Evolutionary conservation across 352 stramenopile species (phyloP).

Genomic region (Phytophthora capsici): DNA sequence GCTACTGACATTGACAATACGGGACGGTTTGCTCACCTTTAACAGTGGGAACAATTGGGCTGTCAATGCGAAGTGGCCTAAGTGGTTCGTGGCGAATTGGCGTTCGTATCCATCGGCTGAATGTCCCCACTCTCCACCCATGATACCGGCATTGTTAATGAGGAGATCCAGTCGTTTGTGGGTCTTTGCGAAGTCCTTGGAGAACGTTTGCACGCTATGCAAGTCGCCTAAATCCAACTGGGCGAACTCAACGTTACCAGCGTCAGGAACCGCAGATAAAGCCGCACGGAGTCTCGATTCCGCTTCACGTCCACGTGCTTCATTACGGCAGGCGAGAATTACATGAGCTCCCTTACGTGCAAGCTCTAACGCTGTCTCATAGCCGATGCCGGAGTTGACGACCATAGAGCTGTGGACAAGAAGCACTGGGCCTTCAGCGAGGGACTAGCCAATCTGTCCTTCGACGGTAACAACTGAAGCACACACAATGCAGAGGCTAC

Average conservation of each 20-base stretch:
- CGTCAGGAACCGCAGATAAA: constrained; percentile 1
- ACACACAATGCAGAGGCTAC: too few species aligned
- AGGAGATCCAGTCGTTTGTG: constrained; percentile 49
- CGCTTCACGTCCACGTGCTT: constrained; percentile 27
- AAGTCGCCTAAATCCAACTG: constrained; percentile 57
- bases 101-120: constrained; percentile 34
- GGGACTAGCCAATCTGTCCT: neutral
- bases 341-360: constrained; percentile 31
- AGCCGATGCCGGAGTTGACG: constrained; percentile 32
- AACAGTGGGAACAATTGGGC: constrained; percentile 49
- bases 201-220: constrained; percentile 50
- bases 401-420: constrained; percentile 5
- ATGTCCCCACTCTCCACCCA: constrained; percentile 25
- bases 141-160: constrained; percentile 35
- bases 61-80: constrained; percentile 51
- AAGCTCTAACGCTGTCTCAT: constrained; percentile 19
- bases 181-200: constrained; percentile 31
- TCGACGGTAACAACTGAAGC: constrained; percentile 2
- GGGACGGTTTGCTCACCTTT: constrained; percentile 28
- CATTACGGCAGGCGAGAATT: constrained; percentile 44
- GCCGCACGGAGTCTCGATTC: constrained; percentile 22
- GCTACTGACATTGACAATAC: constrained; percentile 46
- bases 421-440: constrained; percentile 3
- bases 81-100: constrained; percentile 40
- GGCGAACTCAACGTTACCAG: constrained; percentile 57